Base-by-base conservation (phyloP, 1,284 basidiomycete genomes). In the Apiotrichum sp. region DNA sequence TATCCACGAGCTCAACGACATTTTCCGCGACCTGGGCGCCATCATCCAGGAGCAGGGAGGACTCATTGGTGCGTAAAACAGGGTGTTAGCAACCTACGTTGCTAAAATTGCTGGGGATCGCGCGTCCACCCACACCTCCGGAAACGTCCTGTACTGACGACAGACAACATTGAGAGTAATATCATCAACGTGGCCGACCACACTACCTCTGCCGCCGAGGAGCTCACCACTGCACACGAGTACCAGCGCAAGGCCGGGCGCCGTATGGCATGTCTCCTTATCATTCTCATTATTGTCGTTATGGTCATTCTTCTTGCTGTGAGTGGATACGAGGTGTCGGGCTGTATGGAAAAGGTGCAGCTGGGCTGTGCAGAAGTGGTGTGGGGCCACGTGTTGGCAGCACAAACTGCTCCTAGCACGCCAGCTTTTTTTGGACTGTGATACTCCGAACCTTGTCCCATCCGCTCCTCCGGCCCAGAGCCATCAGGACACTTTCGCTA, bases 121-220 rank as follows among this genome's bases (percentile, higher is more conserved):
- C 22, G 22, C 22, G 22, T 22, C 22, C 22, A 22, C 22, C 22
- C 22, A 22, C 22, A 22, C 22, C 22, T 22, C 22, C 22, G 22
- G 22, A 44, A 6, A n/a, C 41, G n/a, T 43, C 13, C 36, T 38
- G 13, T 38, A 29, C 44, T 52, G 16, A 42, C 35, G 14, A 16
- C 68, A 95, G 95, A 98, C 72, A 97, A 97, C 68, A 97, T 99
- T 70, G 93, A 97, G 73, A 86, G 86, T 58, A 98, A 99, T 69
- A 87, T 99, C 45, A 86, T 86, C 22, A 87, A 85, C 0, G 88
- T 98, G 46, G 86, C 88, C 0, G 83, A 83, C 13, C 89, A 98
- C 71, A 93, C 91, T 0, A 79, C 83, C 1, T 86, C 85, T 38
- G 96, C 93, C 9, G 86, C 89, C 5, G 84, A 88, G 59, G 93